A percentile compares a stretch with the other conserved stretches of the same genome.
phyloP scores from a whole-genome alignment of 2,329 filamentous ascomycete species.

The Colletotrichum incanum region DNA sequence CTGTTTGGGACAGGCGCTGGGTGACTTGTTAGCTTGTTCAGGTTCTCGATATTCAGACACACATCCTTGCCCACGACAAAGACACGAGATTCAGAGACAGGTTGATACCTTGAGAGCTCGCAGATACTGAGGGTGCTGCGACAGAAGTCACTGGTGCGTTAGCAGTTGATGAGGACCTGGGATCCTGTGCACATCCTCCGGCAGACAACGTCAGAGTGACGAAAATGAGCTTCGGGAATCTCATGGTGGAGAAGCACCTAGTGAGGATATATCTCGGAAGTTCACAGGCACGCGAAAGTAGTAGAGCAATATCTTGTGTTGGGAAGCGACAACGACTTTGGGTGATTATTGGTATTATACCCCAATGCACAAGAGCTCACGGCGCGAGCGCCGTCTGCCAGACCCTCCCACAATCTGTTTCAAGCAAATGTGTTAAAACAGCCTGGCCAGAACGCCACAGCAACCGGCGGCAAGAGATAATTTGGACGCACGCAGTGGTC shows the following conservation, averaged over 20 bases:
- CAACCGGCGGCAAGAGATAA: background rate
- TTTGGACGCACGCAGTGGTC: background rate
- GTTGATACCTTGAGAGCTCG: constrained; percentile 5
- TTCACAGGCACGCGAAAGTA: background rate
- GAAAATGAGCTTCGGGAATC: background rate
- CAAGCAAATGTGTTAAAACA: background rate
- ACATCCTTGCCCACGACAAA: background rate
- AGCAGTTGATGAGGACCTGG: background rate
- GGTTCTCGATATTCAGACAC: no score
- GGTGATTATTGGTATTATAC: background rate
- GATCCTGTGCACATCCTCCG: constrained; percentile 16
- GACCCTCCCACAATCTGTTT: background rate
- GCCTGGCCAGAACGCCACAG: background rate
- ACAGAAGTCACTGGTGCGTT: background rate
- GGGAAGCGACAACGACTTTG: background rate
- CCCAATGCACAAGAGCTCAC: background rate
- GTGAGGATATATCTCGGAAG: background rate
- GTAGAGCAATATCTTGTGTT: background rate
- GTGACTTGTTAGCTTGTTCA: background rate
- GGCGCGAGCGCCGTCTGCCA: background rate
- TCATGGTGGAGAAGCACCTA: constrained; percentile 4
- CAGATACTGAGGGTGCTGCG: background rate
- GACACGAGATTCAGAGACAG: background rate
- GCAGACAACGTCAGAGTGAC: background rate
- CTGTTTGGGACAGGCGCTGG: background rate